Base-by-base conservation (phyloP, 495 filamentous ascomycete species). In the Recurvomyces mirabilis region DNA sequence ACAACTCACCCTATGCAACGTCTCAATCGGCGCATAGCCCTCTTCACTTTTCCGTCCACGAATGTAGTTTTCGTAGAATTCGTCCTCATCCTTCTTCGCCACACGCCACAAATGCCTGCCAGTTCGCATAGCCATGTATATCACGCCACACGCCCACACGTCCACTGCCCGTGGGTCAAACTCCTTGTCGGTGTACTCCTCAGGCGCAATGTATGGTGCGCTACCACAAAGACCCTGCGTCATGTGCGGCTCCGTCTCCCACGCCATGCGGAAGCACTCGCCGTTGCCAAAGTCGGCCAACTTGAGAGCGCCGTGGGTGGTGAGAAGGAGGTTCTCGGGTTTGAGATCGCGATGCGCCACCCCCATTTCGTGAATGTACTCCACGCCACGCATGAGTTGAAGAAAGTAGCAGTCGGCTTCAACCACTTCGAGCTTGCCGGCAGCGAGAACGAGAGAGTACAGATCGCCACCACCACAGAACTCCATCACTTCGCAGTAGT, bases 361-460 rank as follows among this genome's bases (percentile, higher is more conserved):
- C 18, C 91, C 91, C 91, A 99, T 99, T 57, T 96, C 91, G 63
- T 99, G 91, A 76, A 99, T 86, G 63, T 99, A 99, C 62, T 96
- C 88, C 32, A 99, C 93, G 23, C 93, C 91, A 38, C 93, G 87
- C 93, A 99, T 96, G 54, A 99, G 75, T 63, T 99, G 91, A 68
- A 96, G 94, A 73, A 99, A 99, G 62, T 87, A 93, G 66, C 91
- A 99, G 64, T 99, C 91, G 21, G 91, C 91, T 62, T 99, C 91
- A 30, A 72, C 62, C 43, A 93, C 88, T 55, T 96, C 91, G 36
- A 99, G 74, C 59, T 93, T 94, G 21, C 86, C 87, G 18, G 89
- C 86, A 10, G 89, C 77, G 34, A 99, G 78, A 19, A 96, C 82
- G 17, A 99, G 71, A 0, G 87, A 94, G 65, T 99, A 99, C 17